phyloP scores from a whole-genome alignment of 2,329 filamentous ascomycete species.

The Sporothrix humicola region DNA sequence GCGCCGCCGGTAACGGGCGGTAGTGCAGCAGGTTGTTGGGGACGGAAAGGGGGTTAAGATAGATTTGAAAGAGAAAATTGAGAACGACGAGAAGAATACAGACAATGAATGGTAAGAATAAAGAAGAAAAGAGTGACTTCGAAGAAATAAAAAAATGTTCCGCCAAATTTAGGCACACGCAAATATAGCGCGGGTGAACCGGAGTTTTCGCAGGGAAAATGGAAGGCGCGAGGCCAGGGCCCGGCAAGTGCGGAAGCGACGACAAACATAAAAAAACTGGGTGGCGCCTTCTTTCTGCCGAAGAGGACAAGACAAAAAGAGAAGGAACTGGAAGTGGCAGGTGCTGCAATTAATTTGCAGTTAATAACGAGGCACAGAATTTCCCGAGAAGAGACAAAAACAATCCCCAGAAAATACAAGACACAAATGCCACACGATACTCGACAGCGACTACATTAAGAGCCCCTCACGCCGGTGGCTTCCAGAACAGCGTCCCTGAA shows the following conservation, averaged over 20 bases:
- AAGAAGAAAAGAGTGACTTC: background rate
- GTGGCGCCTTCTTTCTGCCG: conserved; percentile 27
- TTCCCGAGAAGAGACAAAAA: conserved; percentile 10
- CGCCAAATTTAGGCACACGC: background rate
- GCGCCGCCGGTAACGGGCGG: conserved; percentile 21
- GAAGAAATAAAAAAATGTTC: background rate
- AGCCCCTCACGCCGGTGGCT: background rate
- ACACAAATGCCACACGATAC: no score
- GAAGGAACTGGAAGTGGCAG: background rate
- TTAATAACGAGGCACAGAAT: conserved; percentile 9
- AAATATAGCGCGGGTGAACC: background rate
- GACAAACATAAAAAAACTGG: background rate
- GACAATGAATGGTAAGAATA: background rate
- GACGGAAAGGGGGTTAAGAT: background rate
- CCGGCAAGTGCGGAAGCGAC: conserved; percentile 24
- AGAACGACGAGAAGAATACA: background rate
- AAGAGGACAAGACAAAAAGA: background rate
- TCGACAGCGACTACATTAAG: background rate
- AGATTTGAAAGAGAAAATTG: background rate
- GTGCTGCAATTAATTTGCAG: conserved; percentile 6
- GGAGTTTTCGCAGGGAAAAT: background rate
- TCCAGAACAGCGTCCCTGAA: background rate
- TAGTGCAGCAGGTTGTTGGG: conserved; percentile 11
- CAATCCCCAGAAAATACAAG: background rate
- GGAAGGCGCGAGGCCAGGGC: conserved; percentile 24